Percentiles rank a stretch among this genome's conserved stretches.
These are phyloP conservation scores for Citropsis articulata DNA, from an alignment of 345 rosid genomes.

Conservation along the genomic window DNA sequence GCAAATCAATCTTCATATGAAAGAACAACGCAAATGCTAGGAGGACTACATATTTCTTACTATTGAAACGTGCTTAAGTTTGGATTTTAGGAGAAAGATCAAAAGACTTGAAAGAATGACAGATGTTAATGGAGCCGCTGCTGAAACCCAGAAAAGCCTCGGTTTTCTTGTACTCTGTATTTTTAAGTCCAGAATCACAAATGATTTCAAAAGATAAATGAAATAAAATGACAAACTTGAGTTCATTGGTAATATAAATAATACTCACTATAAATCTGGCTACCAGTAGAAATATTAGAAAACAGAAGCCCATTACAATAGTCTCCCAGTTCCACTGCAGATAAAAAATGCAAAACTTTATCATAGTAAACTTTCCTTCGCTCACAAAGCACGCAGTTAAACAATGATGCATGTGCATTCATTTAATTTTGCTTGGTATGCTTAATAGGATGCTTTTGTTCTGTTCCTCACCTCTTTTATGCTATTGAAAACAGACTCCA, in stretches of 20 bases:
- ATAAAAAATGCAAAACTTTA: neutral
- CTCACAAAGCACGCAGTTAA: neutral
- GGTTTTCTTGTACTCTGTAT: slow-evolving; percentile 41
- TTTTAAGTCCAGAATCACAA: neutral
- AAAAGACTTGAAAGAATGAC: slow-evolving; percentile 42
- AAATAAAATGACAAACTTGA: neutral
- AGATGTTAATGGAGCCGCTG: slow-evolving; percentile 45
- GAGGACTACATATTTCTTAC: slow-evolving; percentile 23
- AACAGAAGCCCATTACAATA: slow-evolving; percentile 35
- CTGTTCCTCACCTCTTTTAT: slow-evolving; percentile 28
- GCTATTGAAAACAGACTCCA: slow-evolving; percentile 26
- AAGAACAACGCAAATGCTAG: neutral
- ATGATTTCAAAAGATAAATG: neutral
- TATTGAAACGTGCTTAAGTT: slow-evolving; percentile 29
- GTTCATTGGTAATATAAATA: neutral
- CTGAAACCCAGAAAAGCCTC: slow-evolving; percentile 49
- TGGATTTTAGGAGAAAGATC: slow-evolving; percentile 33
- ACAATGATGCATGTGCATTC: neutral
- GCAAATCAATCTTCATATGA: neutral
- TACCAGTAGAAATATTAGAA: slow-evolving; percentile 38
- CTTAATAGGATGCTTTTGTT: neutral
- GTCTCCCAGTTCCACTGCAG: slow-evolving; percentile 62
- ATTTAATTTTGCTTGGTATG: neutral
- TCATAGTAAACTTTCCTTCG: neutral
- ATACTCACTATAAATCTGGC: slow-evolving; percentile 40